phyloP scores from a whole-genome alignment of 805 yeast species.

The Yamadazyma sp. region DNA sequence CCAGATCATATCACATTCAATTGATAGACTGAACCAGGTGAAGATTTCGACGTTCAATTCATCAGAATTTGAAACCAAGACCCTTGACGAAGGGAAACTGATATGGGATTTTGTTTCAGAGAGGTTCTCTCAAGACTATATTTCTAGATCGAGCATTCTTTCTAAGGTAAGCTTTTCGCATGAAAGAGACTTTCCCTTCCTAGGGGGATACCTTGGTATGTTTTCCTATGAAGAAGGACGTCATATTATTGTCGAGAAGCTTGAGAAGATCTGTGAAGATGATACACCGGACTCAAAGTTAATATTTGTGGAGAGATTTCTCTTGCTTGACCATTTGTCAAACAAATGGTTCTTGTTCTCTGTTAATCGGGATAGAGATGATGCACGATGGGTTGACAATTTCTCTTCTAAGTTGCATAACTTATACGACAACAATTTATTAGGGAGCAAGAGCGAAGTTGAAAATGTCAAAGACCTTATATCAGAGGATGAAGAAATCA shows the following conservation, averaged over 20 bases:
- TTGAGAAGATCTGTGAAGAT: slow-evolving; percentile 34
- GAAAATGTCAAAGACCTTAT: slow-evolving; percentile 26
- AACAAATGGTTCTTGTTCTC: slow-evolving; percentile 53
- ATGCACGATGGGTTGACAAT: slow-evolving; percentile 35
- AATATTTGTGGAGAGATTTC: slow-evolving; percentile 64
- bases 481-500: slow-evolving; percentile 19
- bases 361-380: slow-evolving; percentile 36
- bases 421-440: slow-evolving; percentile 8
- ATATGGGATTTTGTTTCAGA: slow-evolving; percentile 56
- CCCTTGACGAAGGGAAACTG: slow-evolving; percentile 11
- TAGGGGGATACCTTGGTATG: slow-evolving; percentile 89
- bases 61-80: slow-evolving; percentile 8
- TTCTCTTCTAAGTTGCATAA: slow-evolving; percentile 15
- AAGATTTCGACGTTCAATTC: slow-evolving; percentile 28
- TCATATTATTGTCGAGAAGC: slow-evolving; percentile 31
- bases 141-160: slow-evolving; percentile 29
- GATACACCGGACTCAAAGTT: slow-evolving; percentile 71
- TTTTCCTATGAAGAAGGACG: slow-evolving; percentile 88
- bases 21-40: slow-evolving; percentile 36
- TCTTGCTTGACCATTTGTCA: slow-evolving; percentile 52
- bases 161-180: slow-evolving; percentile 17
- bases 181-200: slow-evolving; percentile 59
- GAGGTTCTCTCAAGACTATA: slow-evolving; percentile 42
- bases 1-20: slow-evolving; percentile 60
- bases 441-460: slow-evolving; percentile 8